Evolutionary conservation across 352 stramenopile species (phyloP).

Genomic region (Phytophthora kernoviae): DNA sequence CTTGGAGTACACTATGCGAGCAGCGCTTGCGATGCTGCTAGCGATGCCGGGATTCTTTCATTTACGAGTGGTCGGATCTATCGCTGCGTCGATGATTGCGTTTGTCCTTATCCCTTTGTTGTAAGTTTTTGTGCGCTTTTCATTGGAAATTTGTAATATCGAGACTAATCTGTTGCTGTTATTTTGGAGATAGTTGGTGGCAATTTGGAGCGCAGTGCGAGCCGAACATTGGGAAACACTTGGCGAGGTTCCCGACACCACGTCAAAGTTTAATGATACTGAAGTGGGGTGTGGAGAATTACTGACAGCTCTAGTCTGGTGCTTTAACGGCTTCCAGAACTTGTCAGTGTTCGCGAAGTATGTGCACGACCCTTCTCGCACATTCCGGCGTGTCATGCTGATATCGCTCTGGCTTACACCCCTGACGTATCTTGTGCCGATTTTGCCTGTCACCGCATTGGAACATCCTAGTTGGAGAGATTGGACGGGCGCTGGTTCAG

Average conservation of each 20-base stretch:
- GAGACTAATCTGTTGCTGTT: not conserved
- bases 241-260: slow-evolving; percentile 27
- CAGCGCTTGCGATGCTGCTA: slow-evolving; percentile 51
- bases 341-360: slow-evolving; percentile 54
- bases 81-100: slow-evolving; percentile 33
- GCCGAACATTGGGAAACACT: slow-evolving; percentile 45
- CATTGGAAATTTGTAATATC: not conserved
- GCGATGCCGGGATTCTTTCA: slow-evolving; percentile 53
- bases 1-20: slow-evolving; percentile 51
- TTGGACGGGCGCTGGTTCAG: slow-evolving; percentile 39
- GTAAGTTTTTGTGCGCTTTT: slow-evolving; percentile 22
- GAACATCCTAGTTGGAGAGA: slow-evolving; percentile 48
- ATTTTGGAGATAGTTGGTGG: slow-evolving; percentile 30
- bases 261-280: slow-evolving; percentile 14
- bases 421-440: slow-evolving; percentile 52
- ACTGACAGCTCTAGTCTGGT: slow-evolving; percentile 50
- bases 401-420: slow-evolving; percentile 42
- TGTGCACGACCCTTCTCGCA: slow-evolving; percentile 37
- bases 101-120: slow-evolving; percentile 45
- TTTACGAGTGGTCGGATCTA: slow-evolving; percentile 42
- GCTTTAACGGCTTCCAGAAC: slow-evolving; percentile 64
- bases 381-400: slow-evolving; percentile 52
- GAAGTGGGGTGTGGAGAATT: slow-evolving; percentile 30
- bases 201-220: slow-evolving; percentile 39
- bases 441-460: slow-evolving; percentile 37